Evolutionary conservation across 2,329 filamentous ascomycete genomes (phyloP).

Genomic region (Epichloe baconii): DNA sequence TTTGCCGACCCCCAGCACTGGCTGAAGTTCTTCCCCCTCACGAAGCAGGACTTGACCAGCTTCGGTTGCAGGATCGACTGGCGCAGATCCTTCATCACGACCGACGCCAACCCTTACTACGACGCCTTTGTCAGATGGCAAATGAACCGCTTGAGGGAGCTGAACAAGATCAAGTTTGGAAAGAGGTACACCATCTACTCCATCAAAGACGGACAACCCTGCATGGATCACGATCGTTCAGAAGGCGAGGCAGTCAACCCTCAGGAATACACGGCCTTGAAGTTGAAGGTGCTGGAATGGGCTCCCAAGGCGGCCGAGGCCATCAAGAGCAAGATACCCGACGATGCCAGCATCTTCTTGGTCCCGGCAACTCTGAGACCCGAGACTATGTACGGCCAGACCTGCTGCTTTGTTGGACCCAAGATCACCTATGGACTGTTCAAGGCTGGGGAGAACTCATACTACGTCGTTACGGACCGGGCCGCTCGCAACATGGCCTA

Average conservation of each 20-base stretch:
- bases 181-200: slow-evolving; percentile 85
- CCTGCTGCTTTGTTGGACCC: slow-evolving; percentile 87
- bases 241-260: slow-evolving; percentile 45
- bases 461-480: slow-evolving; percentile 72
- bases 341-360: slow-evolving; percentile 70
- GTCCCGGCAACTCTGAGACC: slow-evolving; percentile 84
- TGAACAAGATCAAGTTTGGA: slow-evolving; percentile 87
- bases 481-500: slow-evolving; percentile 93
- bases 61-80: slow-evolving; percentile 86
- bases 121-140: slow-evolving; percentile 95
- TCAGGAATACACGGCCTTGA: slow-evolving; percentile 87
- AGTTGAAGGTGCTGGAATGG: slow-evolving; percentile 87
- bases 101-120: slow-evolving; percentile 92
- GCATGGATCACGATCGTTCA: slow-evolving; percentile 34
- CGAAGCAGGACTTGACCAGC: slow-evolving; percentile 62
- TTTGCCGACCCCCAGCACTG: slow-evolving; percentile 87
- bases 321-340: slow-evolving; percentile 66
- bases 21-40: slow-evolving; percentile 64
- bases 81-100: slow-evolving; percentile 86
- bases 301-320: slow-evolving; percentile 58
- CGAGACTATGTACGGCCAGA: slow-evolving; percentile 99
- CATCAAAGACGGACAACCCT: slow-evolving; percentile 32
- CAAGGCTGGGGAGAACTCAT: slow-evolving; percentile 64
- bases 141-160: slow-evolving; percentile 80
- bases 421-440: slow-evolving; percentile 83